Evolutionary conservation across 2,329 filamentous ascomycete species (phyloP).

Genomic region (Iodosphaeria phyllophila): DNA sequence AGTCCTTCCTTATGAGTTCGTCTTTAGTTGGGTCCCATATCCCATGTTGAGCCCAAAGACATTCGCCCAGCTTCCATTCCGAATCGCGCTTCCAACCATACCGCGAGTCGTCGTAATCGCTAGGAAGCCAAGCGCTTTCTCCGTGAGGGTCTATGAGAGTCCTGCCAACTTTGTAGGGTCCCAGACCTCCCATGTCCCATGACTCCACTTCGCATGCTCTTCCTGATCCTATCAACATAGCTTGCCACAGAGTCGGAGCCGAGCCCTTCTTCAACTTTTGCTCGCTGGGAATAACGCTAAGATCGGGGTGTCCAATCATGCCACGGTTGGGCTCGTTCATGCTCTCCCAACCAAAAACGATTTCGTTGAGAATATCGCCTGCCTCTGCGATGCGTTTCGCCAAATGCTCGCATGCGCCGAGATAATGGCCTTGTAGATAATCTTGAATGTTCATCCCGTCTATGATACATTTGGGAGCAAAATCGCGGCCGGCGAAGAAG

Average conservation of each 20-base stretch:
- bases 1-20: slow-evolving; percentile 62
- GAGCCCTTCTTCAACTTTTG: slow-evolving; percentile 88
- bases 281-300: slow-evolving; percentile 65
- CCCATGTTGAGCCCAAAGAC: slow-evolving; percentile 91
- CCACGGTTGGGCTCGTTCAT: slow-evolving; percentile 91
- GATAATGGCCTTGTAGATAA: slow-evolving; percentile 75
- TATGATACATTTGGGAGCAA: slow-evolving; percentile 90
- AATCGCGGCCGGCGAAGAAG: slow-evolving; percentile 80
- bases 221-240: slow-evolving; percentile 79
- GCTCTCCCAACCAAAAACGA: slow-evolving; percentile 90
- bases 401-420: slow-evolving; percentile 62
- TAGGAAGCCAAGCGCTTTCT: slow-evolving; percentile 64
- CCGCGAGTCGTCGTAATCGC: slow-evolving; percentile 64
- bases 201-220: slow-evolving; percentile 76
- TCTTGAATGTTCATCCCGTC: slow-evolving; percentile 93
- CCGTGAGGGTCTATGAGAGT: slow-evolving; percentile 77
- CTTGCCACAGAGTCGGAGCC: slow-evolving; percentile 85
- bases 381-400: slow-evolving; percentile 76
- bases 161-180: slow-evolving; percentile 75
- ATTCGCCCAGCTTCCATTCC: slow-evolving; percentile 83
- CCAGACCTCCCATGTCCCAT: slow-evolving; percentile 87
- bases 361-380: slow-evolving; percentile 68
- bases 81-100: slow-evolving; percentile 85
- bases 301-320: slow-evolving; percentile 64
- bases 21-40: slow-evolving; percentile 79